These are phyloP conservation scores for Bipolaris gigantea DNA, from an alignment of 2,329 filamentous ascomycete species.

Conservation along the genomic window DNA sequence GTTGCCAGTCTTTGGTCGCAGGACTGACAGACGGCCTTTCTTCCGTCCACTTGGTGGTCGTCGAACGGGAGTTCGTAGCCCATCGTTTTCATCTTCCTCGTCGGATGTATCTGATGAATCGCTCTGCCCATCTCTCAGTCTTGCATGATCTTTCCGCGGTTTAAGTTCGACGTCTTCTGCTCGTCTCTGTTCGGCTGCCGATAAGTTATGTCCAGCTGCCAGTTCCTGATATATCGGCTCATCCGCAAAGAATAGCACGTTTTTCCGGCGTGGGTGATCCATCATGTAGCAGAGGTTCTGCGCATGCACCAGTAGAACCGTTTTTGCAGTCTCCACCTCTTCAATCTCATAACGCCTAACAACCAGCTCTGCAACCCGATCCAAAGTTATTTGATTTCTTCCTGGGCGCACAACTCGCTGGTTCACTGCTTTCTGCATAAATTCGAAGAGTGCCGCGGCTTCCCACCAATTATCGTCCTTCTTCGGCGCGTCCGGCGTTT, in stretches of 20 bases:
- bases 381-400: conserved; percentile 37
- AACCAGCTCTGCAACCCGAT: conserved; percentile 39
- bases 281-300: conserved; percentile 45
- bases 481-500: conserved; percentile 28
- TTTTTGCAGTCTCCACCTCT: conserved; percentile 33
- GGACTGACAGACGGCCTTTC: conserved; percentile 39
- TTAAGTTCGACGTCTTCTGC: conserved; percentile 35
- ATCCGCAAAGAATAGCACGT: conserved; percentile 30
- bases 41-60: conserved; percentile 22
- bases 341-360: conserved; percentile 45
- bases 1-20: conserved; percentile 42
- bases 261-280: conserved; percentile 39
- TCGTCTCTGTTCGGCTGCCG: conserved; percentile 35
- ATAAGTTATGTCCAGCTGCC: conserved; percentile 27
- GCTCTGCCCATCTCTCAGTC: conserved; percentile 26
- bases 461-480: conserved; percentile 48
- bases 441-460: conserved; percentile 43
- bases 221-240: conserved; percentile 42
- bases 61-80: conserved; percentile 26
- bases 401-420: conserved; percentile 34
- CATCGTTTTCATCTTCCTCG: conserved; percentile 19
- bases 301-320: conserved; percentile 43
- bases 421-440: conserved; percentile 45
- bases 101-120: conserved; percentile 31
- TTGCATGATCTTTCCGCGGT: conserved; percentile 33